These are phyloP conservation scores for Eimeria falciformis DNA, from an alignment of 169 alveolate genomes.

Conservation along the genomic window DNA sequence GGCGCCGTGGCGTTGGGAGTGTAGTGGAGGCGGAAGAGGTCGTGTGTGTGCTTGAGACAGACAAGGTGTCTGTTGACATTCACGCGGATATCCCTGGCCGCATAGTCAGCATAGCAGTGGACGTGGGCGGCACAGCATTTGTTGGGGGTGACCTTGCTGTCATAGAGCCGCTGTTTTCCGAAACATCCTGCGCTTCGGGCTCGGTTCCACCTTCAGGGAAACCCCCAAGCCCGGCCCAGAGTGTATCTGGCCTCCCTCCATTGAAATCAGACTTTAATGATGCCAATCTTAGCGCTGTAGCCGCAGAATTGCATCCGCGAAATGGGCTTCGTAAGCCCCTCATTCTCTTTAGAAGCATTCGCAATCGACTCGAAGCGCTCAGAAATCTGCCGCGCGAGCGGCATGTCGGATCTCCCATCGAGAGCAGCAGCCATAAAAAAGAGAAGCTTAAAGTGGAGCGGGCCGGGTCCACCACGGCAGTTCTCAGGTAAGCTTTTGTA, in stretches of 20 bases:
- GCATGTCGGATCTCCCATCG: too few relatives aligned
- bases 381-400: neutral
- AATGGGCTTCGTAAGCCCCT: neutral
- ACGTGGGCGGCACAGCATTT: slow-evolving; percentile 65
- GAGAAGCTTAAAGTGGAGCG: too few relatives aligned
- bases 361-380: slow-evolving; percentile 29
- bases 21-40: slow-evolving; percentile 93
- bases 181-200: neutral
- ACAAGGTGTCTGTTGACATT: slow-evolving; percentile 87
- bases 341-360: slow-evolving; percentile 24
- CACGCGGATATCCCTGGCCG: slow-evolving; percentile 64
- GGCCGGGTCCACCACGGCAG: too few relatives aligned
- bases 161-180: slow-evolving; percentile 11
- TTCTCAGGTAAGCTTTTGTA: too few relatives aligned
- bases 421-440: too few relatives aligned
- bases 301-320: neutral
- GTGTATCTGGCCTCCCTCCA: neutral
- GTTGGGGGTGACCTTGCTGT: slow-evolving; percentile 75
- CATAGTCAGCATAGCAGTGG: slow-evolving; percentile 49
- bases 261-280: neutral
- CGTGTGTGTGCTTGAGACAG: slow-evolving; percentile 96
- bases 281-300: neutral
- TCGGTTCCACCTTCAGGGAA: neutral
- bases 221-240: neutral
- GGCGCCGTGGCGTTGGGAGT: slow-evolving; percentile 91